phyloP scores from a whole-genome alignment of 352 stramenopile species.

The Phytopythium delawarense region DNA sequence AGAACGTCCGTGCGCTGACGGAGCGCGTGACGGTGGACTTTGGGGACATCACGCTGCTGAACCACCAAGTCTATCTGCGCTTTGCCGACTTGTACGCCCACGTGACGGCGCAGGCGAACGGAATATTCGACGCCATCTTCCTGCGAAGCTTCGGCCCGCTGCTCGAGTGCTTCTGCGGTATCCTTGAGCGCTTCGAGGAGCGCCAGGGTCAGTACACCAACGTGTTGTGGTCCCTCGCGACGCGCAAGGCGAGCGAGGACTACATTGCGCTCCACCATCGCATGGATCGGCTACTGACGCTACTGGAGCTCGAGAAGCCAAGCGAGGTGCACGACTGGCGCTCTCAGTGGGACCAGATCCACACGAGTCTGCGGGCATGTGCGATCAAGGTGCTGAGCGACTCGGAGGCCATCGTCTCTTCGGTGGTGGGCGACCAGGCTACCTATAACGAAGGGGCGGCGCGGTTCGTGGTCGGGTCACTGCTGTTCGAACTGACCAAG shows the following conservation, averaged over 20 bases:
- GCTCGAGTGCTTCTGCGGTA: constrained; percentile 8
- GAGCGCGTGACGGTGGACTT: constrained; percentile 7
- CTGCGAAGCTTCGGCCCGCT: constrained; percentile 8
- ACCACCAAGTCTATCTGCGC: constrained; percentile 6
- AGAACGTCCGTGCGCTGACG: constrained; percentile 5
- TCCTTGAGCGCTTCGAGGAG: constrained; percentile 6
- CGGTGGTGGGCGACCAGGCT: neutral
- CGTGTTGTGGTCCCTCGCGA: constrained; percentile 5
- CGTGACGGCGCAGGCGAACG: constrained; percentile 5
- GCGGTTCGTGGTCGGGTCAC: constrained; percentile 1
- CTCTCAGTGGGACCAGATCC: constrained; percentile 2
- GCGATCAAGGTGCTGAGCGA: constrained; percentile 5
- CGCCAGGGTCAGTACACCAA: neutral
- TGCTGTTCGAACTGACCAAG: constrained; percentile 24
- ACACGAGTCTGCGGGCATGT: neutral
- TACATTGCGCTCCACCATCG: constrained; percentile 8
- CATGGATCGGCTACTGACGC: constrained; percentile 5
- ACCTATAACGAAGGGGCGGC: constrained; percentile 1
- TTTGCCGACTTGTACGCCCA: constrained; percentile 9
- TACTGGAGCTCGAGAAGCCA: constrained; percentile 3
- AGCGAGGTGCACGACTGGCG: constrained; percentile 8
- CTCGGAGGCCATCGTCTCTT: constrained; percentile 1
- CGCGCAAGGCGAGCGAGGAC: constrained; percentile 8
- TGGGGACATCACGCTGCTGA: constrained; percentile 3
- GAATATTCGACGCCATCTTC: constrained; percentile 6